phyloP scores from a whole-genome alignment of 1,139 yeast species.

The Sugiyamaella novakii region DNA sequence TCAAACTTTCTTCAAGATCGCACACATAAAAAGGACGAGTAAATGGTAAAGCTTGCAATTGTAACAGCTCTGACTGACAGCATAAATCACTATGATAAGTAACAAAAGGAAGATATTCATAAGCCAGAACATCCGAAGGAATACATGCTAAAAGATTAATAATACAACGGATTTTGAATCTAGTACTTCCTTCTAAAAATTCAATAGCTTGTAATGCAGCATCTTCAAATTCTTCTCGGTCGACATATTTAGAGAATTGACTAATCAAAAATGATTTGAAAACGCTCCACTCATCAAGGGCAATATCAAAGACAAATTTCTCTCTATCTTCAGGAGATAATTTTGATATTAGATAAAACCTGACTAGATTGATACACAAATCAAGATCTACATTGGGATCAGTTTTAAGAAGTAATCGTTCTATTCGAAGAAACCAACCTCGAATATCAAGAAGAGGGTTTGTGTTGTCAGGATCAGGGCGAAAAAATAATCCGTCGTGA shows the following conservation, averaged over 20 bases:
- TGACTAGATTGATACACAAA: neutral
- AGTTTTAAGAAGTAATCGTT: neutral
- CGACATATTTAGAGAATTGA: neutral
- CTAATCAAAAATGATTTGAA: neutral
- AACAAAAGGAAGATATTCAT: neutral
- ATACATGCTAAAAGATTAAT: neutral
- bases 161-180: neutral
- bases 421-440: constrained; percentile 3
- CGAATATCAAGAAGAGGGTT: constrained; percentile 2
- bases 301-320: neutral
- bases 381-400: constrained; percentile 1
- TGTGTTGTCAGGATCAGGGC: neutral
- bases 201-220: neutral
- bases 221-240: neutral
- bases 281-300: neutral
- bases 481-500: neutral
- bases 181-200: neutral
- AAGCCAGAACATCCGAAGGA: neutral
- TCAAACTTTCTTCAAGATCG: neutral
- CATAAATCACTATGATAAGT: neutral
- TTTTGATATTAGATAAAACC: neutral
- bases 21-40: neutral
- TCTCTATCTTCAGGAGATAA: neutral
- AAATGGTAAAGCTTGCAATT: neutral
- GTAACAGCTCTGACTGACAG: neutral